Evolutionary conservation across 1,284 basidiomycete species (phyloP), one percentile per base, ranked within the genome.

Genomic region (Phylloporus gajari): DNA sequence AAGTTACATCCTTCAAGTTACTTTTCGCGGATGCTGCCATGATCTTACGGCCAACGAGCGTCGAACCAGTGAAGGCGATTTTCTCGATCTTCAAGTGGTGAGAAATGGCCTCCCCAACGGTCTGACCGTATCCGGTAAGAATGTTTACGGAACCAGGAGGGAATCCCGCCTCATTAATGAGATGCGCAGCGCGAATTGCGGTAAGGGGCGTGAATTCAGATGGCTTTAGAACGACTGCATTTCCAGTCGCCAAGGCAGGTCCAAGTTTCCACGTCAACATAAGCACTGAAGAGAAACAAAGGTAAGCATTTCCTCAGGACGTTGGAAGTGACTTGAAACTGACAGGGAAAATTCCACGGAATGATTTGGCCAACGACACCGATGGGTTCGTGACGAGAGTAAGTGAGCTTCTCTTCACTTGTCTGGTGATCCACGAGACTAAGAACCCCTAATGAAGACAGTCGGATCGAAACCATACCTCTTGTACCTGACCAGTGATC

Each of bases 121-220:
- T 89, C 75, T 82, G 79, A 51, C 94, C 94, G 84, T 91, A 93
- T 42, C 93, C 90, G 69, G 83, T 84, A 74, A 93, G 78, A 77
- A 94, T 83, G 86, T 95, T 95, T 82, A 95, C 85, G 70, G 92
- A 92, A 78, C 93, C 94, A 11, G 88, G 85, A 56, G 91, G 91
- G 83, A 93, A 87, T 70, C 92, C 92, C 61, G 89, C 91, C 78
- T 87, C 81, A 30, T 81, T 74, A 71, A 85, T 81, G 73, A 93
- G 86, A 35, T 81, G 77, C 62, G 85, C 84, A 81, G 92, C 83
- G 70, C 87, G 86, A 70, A 94, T 85, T 44, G 94, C 93, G 27
- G 94, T 93, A 65, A 98, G 88, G 27, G 96, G 96, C 3, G 96
- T 97, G 80, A 95, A 91, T 84, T 98, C 96, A 30, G 95, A 95